Percentiles rank a stretch among this genome's conserved stretches.
Evolutionary conservation across 495 filamentous ascomycete species (phyloP).

Genomic region (Penicillium longicatenatum): DNA sequence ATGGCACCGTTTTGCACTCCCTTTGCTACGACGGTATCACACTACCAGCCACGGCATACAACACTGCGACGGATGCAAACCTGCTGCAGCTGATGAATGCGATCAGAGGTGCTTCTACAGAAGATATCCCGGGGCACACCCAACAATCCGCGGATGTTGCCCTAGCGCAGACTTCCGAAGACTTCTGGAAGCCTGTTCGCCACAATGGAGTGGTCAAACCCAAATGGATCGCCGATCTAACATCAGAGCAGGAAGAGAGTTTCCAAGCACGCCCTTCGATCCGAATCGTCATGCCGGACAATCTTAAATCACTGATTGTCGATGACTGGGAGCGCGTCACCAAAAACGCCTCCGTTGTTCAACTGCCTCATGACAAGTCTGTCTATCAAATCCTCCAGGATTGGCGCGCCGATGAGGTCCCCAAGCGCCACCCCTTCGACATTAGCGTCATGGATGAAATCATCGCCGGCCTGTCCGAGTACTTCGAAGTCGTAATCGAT

Average conservation of each 20-base stretch:
- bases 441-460: conserved; percentile 87
- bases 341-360: conserved; percentile 85
- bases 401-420: conserved; percentile 69
- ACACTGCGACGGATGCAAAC: no score
- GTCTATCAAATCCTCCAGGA: conserved; percentile 68
- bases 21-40: no score
- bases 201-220: neutral
- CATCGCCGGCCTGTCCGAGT: conserved; percentile 78
- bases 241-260: conserved; percentile 68
- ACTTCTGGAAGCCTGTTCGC: neutral
- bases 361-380: conserved; percentile 73
- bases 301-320: conserved; percentile 84
- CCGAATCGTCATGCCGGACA: conserved; percentile 78
- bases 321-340: conserved; percentile 99
- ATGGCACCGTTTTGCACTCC: neutral
- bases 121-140: no score
- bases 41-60: no score
- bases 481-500: conserved; percentile 86
- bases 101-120: no score
- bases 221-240: neutral
- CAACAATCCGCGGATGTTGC: neutral
- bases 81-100: no score
- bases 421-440: conserved; percentile 68
- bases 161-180: neutral
- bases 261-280: conserved; percentile 80